These are phyloP conservation scores for Colletotrichum incanum DNA, from an alignment of 2,329 filamentous ascomycete species.

Conservation along the genomic window DNA sequence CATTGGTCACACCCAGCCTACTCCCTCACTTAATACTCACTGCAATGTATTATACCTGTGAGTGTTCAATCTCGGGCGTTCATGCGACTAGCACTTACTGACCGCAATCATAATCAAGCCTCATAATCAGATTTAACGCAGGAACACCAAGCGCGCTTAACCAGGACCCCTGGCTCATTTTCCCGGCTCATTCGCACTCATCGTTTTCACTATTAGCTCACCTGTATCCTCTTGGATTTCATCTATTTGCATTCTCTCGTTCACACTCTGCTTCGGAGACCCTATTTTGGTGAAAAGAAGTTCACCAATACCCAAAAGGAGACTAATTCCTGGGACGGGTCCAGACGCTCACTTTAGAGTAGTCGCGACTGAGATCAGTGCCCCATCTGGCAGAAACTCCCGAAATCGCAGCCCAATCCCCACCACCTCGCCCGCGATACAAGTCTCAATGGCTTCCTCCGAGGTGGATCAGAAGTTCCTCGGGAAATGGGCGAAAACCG, in stretches of 20 bases:
- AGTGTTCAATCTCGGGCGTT: background rate
- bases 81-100: conserved; percentile 1
- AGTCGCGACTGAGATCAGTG: background rate
- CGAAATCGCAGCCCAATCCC: background rate
- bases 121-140: conserved; percentile 13
- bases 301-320: background rate
- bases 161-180: background rate
- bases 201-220: background rate
- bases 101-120: conserved; percentile 5
- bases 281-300: background rate
- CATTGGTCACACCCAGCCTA: conserved; percentile 1
- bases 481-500: conserved; percentile 87
- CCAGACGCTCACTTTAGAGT: background rate
- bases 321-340: background rate
- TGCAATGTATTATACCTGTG: conserved; percentile 39
- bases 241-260: background rate
- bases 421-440: background rate
- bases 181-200: background rate
- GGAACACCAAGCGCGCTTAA: conserved; percentile 2
- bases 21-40: conserved; percentile 1
- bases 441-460: conserved; percentile 85
- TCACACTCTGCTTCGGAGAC: background rate
- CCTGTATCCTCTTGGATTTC: background rate
- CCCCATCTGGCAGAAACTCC: background rate
- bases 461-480: conserved; percentile 99